Percentiles rank a stretch among this genome's conserved stretches.
Conservation (phyloP, 495 filamentous ascomycete genomes). For the Staphylotrichum tortipilum region DNA sequence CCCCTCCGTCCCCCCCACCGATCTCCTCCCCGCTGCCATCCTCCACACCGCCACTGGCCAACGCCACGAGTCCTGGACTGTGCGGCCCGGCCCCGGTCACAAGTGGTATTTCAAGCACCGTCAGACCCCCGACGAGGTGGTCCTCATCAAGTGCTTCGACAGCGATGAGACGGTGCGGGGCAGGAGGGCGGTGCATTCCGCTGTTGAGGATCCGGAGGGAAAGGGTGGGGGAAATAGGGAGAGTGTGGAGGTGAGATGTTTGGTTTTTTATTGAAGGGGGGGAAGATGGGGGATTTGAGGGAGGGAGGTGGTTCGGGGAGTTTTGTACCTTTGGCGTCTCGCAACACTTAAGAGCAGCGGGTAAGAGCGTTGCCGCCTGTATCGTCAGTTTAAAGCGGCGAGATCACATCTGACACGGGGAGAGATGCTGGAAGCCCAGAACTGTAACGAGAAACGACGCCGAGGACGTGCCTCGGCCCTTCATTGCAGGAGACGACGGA, state of each 20-base stretch:
- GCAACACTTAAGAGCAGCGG: no score
- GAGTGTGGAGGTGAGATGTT: slow-evolving; percentile 51
- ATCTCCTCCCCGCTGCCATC: slow-evolving; percentile 60
- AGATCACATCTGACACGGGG: no score
- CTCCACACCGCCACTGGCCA: slow-evolving; percentile 49
- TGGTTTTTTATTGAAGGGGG: slow-evolving; percentile 14
- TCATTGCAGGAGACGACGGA: no score
- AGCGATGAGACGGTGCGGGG: slow-evolving; percentile 46
- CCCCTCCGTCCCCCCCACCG: slow-evolving; percentile 52
- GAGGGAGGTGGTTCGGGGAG: no score
- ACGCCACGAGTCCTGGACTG: slow-evolving; percentile 58
- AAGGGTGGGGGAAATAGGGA: slow-evolving; percentile 38
- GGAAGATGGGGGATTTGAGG: no score
- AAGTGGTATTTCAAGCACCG: slow-evolving; percentile 72
- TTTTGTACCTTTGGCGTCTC: no score
- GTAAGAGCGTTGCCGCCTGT: no score
- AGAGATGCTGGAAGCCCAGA: no score
- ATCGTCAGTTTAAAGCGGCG: no score
- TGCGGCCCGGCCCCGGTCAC: slow-evolving; percentile 47
- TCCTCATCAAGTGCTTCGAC: slow-evolving; percentile 65
- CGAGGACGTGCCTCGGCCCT: no score
- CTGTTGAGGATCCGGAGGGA: slow-evolving; percentile 47
- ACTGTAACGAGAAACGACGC: no score
- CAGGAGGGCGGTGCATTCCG: slow-evolving; percentile 54
- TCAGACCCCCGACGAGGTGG: slow-evolving; percentile 50